Conservation (phyloP, 306 rosid species). For the Acmispon strigosus region DNA sequence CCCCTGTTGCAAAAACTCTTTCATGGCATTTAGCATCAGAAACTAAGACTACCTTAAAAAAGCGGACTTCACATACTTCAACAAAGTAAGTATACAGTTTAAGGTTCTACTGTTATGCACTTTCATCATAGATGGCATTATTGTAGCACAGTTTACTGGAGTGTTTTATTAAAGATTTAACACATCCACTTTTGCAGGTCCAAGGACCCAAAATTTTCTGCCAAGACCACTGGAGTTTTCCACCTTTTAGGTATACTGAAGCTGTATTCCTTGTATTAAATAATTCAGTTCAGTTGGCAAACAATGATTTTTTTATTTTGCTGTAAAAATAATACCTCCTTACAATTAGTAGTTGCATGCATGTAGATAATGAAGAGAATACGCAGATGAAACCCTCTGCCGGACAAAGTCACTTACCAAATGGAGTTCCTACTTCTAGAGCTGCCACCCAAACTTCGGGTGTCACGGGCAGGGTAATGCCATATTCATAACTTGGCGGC, state of each 20-base stretch:
- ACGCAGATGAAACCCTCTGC: slow-evolving; percentile 34
- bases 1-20: slow-evolving; percentile 69
- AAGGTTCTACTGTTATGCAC: background rate
- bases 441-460: slow-evolving; percentile 39
- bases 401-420: slow-evolving; percentile 37
- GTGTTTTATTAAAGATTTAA: background rate
- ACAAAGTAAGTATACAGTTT: slow-evolving; percentile 38
- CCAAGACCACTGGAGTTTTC: slow-evolving; percentile 57
- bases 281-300: background rate
- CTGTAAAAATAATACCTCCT: slow-evolving; percentile 12
- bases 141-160: background rate
- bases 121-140: background rate
- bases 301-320: background rate
- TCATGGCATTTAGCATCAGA: slow-evolving; percentile 97
- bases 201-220: slow-evolving; percentile 38
- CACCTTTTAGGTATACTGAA: slow-evolving; percentile 62
- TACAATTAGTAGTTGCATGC: slow-evolving; percentile 14
- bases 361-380: slow-evolving; percentile 54
- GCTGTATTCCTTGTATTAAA: background rate
- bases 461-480: slow-evolving; percentile 40
- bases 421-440: slow-evolving; percentile 51
- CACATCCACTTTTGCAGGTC: slow-evolving; percentile 36
- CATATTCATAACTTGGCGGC: slow-evolving; percentile 4
- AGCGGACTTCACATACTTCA: slow-evolving; percentile 38
- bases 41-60: slow-evolving; percentile 69